phyloP scores from a whole-genome alignment of 495 filamentous ascomycete species.

The Haplographium delicatum region DNA sequence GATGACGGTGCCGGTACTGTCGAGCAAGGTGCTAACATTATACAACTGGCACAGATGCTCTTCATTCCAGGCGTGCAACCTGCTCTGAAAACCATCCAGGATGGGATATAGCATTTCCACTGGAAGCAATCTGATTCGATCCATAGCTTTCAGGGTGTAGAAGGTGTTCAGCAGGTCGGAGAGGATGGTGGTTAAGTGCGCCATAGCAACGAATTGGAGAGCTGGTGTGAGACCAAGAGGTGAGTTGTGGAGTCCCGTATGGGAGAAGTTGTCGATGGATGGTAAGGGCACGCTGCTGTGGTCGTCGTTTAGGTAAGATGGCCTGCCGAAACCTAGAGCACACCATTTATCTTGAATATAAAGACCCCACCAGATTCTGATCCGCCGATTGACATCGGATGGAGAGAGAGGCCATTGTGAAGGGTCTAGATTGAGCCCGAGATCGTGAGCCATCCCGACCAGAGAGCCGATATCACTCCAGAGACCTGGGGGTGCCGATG shows the following conservation, averaged over 20 bases:
- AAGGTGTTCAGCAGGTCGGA: constrained; percentile 57
- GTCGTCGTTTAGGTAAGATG: constrained; percentile 48
- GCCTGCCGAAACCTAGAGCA: constrained; percentile 49
- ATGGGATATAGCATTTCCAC: constrained; percentile 4
- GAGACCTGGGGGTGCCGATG: constrained; percentile 3
- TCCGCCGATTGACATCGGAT: constrained; percentile 51
- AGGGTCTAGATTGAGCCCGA: constrained; percentile 54
- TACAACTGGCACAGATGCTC: constrained; percentile 7
- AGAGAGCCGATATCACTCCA: constrained; percentile 22
- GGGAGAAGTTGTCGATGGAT: constrained; percentile 46
- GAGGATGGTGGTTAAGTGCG: constrained; percentile 53
- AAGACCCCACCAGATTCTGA: constrained; percentile 53
- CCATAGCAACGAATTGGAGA: constrained; percentile 51
- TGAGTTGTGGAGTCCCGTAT: constrained; percentile 33
- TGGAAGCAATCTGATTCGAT: constrained; percentile 36
- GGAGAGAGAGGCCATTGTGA: constrained; percentile 48
- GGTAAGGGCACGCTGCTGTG: constrained; percentile 55
- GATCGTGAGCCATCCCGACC: constrained; percentile 48
- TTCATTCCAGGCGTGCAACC: constrained; percentile 1
- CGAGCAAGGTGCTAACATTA: constrained; percentile 15
- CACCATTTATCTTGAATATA: constrained; percentile 60
- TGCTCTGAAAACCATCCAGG: constrained; percentile 2
- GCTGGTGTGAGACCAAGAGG: constrained; percentile 42
- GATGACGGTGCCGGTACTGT: constrained; percentile 45
- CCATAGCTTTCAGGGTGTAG: constrained; percentile 53